These are phyloP conservation scores for Trametes meyenii DNA, from an alignment of 768 basidiomycete species.

Conservation along the genomic window DNA sequence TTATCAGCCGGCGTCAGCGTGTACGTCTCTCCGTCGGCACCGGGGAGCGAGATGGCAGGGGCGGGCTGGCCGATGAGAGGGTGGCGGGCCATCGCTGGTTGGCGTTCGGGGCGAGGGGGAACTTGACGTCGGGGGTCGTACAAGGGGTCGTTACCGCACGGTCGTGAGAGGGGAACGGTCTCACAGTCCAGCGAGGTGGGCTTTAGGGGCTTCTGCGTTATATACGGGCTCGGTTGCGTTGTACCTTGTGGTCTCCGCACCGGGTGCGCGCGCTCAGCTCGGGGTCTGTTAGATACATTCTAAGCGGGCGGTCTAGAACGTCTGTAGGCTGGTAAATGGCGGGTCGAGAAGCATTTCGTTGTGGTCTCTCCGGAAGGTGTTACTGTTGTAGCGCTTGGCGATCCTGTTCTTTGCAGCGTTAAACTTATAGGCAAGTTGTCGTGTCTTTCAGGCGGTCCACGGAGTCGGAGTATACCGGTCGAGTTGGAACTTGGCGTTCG, in stretches of 20 bases:
- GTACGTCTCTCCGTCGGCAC: conserved; percentile 63
- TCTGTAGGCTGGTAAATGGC: too few relatives aligned
- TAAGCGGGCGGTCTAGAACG: not conserved
- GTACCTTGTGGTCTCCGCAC: conserved; percentile 3
- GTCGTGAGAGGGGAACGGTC: conserved; percentile 11
- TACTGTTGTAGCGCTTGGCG: too few relatives aligned
- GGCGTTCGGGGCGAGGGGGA: not conserved
- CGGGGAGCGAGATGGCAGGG: conserved; percentile 65
- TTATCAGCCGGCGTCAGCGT: conserved; percentile 60
- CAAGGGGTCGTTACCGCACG: conserved; percentile 5
- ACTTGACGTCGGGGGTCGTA: conserved; percentile 16
- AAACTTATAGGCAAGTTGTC: too few relatives aligned
- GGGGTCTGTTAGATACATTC: not conserved
- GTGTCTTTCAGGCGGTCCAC: too few relatives aligned
- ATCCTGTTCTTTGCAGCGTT: too few relatives aligned
- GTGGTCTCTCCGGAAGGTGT: too few relatives aligned
- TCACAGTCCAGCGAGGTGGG: conserved; percentile 3
- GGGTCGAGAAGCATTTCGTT: too few relatives aligned
- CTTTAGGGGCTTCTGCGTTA: not conserved
- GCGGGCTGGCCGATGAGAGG: conserved; percentile 65
- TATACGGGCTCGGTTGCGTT: conserved; percentile 2
- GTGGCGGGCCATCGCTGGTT: conserved; percentile 34
- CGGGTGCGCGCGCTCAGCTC: conserved; percentile 1
- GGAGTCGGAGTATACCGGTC: too few relatives aligned
- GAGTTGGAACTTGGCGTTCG: too few relatives aligned